A percentile compares a stretch with the other conserved stretches of the same genome.
Conservation (phyloP, 2,329 filamentous ascomycete genomes). For the Xylariaceae sp. region DNA sequence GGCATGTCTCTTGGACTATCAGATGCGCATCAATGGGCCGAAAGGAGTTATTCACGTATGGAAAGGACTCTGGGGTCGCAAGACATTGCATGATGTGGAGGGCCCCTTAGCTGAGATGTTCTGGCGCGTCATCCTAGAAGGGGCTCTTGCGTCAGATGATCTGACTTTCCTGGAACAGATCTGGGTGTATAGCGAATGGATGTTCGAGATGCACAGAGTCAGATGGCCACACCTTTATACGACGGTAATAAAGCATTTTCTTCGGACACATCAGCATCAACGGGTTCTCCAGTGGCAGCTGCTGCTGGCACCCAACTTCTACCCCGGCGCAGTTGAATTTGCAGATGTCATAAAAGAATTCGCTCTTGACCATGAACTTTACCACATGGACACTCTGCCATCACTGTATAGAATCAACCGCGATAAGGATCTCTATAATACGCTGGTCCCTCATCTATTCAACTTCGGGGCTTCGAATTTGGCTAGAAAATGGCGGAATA, state of each 20-base stretch:
- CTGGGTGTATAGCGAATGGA: slow-evolving; percentile 40
- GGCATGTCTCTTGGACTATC: slow-evolving; percentile 30
- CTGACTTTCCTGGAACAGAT: slow-evolving; percentile 33
- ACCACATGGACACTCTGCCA: slow-evolving; percentile 38
- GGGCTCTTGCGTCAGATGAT: slow-evolving; percentile 31
- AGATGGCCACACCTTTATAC: slow-evolving; percentile 48
- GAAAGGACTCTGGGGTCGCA: slow-evolving; percentile 32
- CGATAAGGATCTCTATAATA: slow-evolving; percentile 45
- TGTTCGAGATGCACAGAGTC: slow-evolving; percentile 36
- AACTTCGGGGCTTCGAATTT: slow-evolving; percentile 40
- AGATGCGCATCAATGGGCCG: slow-evolving; percentile 30
- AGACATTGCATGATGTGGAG: slow-evolving; percentile 27
- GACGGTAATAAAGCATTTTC: slow-evolving; percentile 41
- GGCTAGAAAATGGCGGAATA: slow-evolving; percentile 45
- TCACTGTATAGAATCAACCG: slow-evolving; percentile 42
- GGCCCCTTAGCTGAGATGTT: slow-evolving; percentile 26
- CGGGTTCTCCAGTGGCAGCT: slow-evolving; percentile 45
- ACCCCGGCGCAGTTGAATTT: slow-evolving; percentile 39
- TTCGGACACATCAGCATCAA: slow-evolving; percentile 36
- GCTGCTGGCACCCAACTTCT: slow-evolving; percentile 40
- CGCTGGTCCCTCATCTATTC: slow-evolving; percentile 48
- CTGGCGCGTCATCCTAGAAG: slow-evolving; percentile 32
- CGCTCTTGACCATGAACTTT: slow-evolving; percentile 34
- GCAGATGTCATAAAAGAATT: slow-evolving; percentile 38
- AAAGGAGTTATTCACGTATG: slow-evolving; percentile 27